These are phyloP conservation scores for Apophysomyces sp. DNA, from an alignment of 371 early-diverging fungal genomes.

Conservation along the genomic window DNA sequence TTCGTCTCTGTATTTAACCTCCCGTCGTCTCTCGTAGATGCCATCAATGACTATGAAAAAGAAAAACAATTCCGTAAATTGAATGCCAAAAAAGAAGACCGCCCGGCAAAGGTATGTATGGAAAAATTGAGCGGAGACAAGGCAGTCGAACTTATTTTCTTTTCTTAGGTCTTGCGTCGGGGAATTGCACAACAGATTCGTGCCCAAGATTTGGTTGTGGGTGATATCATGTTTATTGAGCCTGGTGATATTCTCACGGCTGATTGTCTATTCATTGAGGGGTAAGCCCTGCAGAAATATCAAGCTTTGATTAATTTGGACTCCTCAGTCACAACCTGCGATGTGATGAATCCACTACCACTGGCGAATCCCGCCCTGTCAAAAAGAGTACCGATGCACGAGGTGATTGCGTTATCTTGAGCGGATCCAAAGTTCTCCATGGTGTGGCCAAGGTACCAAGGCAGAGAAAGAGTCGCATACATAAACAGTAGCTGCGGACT, in stretches of 20 bases:
- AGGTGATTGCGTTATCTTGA: conserved; percentile 52
- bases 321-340: conserved; percentile 66
- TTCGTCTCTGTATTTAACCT: neutral
- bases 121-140: neutral
- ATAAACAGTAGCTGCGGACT: neutral
- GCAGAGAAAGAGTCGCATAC: neutral
- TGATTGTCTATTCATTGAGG: conserved; percentile 76
- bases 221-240: conserved; percentile 84
- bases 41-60: conserved; percentile 81
- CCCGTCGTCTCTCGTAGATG: conserved; percentile 35
- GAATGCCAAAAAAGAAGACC: conserved; percentile 75
- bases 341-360: conserved; percentile 84
- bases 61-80: conserved; percentile 77
- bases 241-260: conserved; percentile 87
- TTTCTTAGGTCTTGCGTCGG: conserved; percentile 50
- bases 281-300: conserved; percentile 53
- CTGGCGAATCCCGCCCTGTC: conserved; percentile 81
- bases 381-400: conserved; percentile 25
- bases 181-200: conserved; percentile 72
- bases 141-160: neutral
- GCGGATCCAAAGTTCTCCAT: conserved; percentile 73
- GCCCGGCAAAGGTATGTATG: conserved; percentile 55
- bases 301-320: neutral
- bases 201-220: conserved; percentile 78
- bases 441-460: conserved; percentile 54